A percentile compares a stretch with the other conserved stretches of the same genome.
Evolutionary conservation across 495 filamentous ascomycete species (phyloP).

Genomic region (Aspergillus incahuasiensis): DNA sequence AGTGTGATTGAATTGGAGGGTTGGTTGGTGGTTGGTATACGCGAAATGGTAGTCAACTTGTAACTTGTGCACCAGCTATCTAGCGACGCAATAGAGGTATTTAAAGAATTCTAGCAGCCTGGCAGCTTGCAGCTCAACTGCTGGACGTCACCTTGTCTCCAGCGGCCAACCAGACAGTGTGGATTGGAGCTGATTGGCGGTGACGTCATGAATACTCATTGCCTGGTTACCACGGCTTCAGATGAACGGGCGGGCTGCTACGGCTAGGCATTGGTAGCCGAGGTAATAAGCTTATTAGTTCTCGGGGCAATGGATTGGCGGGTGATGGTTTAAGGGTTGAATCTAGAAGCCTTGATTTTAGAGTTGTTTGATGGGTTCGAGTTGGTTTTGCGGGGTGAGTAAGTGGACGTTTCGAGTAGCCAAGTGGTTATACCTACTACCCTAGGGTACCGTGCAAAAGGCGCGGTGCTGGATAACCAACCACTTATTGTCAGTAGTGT

Average conservation of each 20-base stretch:
- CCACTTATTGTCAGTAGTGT: no score
- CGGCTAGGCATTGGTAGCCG: neutral
- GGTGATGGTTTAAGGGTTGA: neutral
- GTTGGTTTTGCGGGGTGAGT: slow-evolving; percentile 13
- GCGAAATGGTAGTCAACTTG: neutral
- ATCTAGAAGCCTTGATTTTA: neutral
- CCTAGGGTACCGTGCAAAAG: no score
- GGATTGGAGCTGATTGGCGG: slow-evolving; percentile 8
- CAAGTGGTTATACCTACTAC: no score
- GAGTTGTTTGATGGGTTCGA: slow-evolving; percentile 1
- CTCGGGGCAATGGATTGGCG: neutral
- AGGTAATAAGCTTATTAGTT: neutral
- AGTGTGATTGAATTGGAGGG: neutral
- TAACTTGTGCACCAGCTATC: neutral
- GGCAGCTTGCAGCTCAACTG: neutral
- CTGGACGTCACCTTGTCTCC: neutral
- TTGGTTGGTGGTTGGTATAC: neutral
- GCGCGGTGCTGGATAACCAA: no score
- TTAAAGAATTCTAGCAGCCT: neutral
- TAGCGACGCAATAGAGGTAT: neutral
- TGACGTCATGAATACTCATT: slow-evolving; percentile 10
- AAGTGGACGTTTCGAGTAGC: slow-evolving; percentile 1
- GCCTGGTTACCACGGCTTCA: neutral
- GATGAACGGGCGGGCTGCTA: neutral
- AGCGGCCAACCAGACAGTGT: neutral